Conservation (phyloP, 164 flowering plant genomes). For the Dillenia suffruticosa region DNA sequence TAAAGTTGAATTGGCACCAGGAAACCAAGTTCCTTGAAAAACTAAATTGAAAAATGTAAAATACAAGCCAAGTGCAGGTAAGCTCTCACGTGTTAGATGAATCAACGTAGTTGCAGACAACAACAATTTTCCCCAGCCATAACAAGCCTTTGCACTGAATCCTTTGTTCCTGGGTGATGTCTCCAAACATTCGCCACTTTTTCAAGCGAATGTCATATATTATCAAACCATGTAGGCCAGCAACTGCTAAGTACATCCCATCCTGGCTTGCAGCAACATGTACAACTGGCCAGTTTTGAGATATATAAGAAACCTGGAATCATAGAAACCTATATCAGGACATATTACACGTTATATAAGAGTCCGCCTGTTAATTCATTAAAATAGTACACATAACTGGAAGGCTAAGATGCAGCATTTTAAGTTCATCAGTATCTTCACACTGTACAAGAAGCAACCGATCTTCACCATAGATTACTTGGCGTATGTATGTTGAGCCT, state of each 20-base stretch:
- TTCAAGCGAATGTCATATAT: conserved; percentile 78
- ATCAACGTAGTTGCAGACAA: conserved; percentile 83
- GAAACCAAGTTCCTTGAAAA: too few relatives aligned
- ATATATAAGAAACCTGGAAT: conserved; percentile 81
- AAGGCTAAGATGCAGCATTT: conserved; percentile 82
- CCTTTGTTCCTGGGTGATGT: conserved; percentile 88
- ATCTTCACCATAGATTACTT: conserved; percentile 93
- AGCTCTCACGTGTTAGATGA: conserved; percentile 77
- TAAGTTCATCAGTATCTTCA: conserved; percentile 91
- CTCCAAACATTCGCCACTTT: conserved; percentile 96
- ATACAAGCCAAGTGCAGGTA: too few relatives aligned
- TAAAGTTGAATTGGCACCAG: too few relatives aligned
- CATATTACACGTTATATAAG: too few relatives aligned
- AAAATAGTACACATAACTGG: conserved; percentile 61
- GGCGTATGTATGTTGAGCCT: conserved; percentile 76
- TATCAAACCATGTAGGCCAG: conserved; percentile 92
- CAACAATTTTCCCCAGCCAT: conserved; percentile 95
- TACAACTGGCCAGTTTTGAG: conserved; percentile 95
- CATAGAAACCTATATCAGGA: too few relatives aligned
- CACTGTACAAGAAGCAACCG: conserved; percentile 89
- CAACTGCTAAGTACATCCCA: conserved; percentile 95
- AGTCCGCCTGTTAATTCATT: too few relatives aligned
- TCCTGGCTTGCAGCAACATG: conserved; percentile 94
- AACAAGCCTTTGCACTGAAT: conserved; percentile 93
- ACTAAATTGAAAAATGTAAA: too few relatives aligned